A percentile compares a stretch with the other conserved stretches of the same genome.
phyloP scores from a whole-genome alignment of 495 filamentous ascomycete genomes.

The Mytilinidion resinicola region DNA sequence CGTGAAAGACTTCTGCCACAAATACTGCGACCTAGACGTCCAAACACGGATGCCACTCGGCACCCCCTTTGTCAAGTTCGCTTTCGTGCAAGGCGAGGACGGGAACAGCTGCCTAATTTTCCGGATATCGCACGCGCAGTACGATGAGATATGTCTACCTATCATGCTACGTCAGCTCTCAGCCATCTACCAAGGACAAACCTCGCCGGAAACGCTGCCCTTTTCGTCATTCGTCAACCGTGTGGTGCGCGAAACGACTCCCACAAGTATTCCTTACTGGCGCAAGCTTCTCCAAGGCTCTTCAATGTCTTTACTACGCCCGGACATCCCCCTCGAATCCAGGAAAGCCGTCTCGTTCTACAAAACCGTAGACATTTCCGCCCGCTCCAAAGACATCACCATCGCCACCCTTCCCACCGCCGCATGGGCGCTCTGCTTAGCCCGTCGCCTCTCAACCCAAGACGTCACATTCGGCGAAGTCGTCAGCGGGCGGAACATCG shows the following conservation, averaged over 20 bases:
- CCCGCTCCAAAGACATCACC: conserved; percentile 46
- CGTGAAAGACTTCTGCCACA: conserved; percentile 46
- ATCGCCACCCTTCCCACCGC: conserved; percentile 53
- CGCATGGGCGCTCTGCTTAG: conserved; percentile 56
- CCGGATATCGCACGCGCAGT: conserved; percentile 67
- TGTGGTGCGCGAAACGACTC: conserved; percentile 40
- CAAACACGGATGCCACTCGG: conserved; percentile 52
- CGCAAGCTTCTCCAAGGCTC: conserved; percentile 47
- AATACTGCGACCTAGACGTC: conserved; percentile 44
- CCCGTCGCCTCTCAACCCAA: conserved; percentile 40
- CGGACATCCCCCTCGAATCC: conserved; percentile 21
- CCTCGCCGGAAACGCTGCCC: conserved; percentile 41
- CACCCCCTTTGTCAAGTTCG: conserved; percentile 56
- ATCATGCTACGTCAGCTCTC: conserved; percentile 52
- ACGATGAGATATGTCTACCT: conserved; percentile 64
- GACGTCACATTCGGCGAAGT: conserved; percentile 60
- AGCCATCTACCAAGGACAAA: conserved; percentile 46
- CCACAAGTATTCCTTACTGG: conserved; percentile 54
- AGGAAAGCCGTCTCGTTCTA: conserved; percentile 35
- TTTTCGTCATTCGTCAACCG: conserved; percentile 56
- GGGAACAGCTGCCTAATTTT: conserved; percentile 54
- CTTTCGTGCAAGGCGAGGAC: conserved; percentile 48
- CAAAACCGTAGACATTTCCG: conserved; percentile 41
- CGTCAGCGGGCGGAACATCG: conserved; percentile 43
- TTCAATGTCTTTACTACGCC: conserved; percentile 42